Evolutionary conservation across 2,329 filamentous ascomycete genomes (phyloP).

Genomic region (Trichoderma afroharzianum): DNA sequence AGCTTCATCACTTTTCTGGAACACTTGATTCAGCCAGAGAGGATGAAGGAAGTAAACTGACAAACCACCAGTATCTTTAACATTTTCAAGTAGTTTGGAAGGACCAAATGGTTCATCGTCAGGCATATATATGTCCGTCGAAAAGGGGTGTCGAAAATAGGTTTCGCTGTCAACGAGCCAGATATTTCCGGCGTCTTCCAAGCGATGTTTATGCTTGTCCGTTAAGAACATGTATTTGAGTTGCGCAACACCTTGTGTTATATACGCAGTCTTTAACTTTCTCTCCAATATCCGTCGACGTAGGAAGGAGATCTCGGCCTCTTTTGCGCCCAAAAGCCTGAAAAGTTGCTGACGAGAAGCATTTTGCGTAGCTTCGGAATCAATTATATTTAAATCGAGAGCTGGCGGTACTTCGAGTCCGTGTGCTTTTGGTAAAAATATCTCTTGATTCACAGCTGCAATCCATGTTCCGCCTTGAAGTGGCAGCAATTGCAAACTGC

Average conservation of each 20-base stretch:
- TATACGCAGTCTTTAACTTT: accelerated
- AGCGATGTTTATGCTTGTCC: not conserved
- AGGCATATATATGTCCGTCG: not conserved
- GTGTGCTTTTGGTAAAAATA: not conserved
- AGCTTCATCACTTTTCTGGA: not conserved
- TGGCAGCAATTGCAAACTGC: not conserved
- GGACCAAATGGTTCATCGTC: not conserved
- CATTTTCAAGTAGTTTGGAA: not conserved
- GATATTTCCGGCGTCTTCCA: not conserved
- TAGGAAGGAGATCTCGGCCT: not conserved
- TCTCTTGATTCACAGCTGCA: not conserved
- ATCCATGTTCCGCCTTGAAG: not conserved
- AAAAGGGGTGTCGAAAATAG: too few relatives aligned
- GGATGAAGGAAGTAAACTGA: not conserved
- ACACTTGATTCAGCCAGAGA: not conserved
- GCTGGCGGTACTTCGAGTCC: not conserved
- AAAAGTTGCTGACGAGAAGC: not conserved
- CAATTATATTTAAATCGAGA: not conserved
- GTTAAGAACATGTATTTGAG: not conserved
- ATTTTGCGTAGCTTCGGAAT: not conserved
- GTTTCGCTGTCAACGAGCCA: not conserved
- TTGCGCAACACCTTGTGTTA: not conserved
- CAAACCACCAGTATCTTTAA: not conserved
- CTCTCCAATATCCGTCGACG: not conserved
- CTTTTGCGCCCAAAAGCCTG: not conserved